Percentiles rank a stretch among this genome's conserved stretches.
Conservation (phyloP, 441 rosid species). For the Manihot esculenta region DNA sequence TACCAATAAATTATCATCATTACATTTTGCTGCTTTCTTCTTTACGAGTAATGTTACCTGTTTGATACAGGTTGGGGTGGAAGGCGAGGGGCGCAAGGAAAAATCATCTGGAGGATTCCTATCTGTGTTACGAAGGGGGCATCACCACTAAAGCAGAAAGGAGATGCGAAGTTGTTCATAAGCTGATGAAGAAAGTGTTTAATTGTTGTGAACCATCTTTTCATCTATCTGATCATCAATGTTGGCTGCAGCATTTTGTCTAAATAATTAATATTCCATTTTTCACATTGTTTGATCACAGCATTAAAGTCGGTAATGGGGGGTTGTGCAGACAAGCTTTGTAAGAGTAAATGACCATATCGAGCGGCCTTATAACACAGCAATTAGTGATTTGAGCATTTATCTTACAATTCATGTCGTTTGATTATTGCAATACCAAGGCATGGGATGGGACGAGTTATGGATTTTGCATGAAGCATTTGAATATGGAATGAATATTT, state of each 20-base stretch:
- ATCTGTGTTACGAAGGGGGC: constrained; percentile 78
- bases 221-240: constrained; percentile 6
- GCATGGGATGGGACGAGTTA: background rate
- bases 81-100: constrained; percentile 67
- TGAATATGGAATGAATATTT: background rate
- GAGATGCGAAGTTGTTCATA: constrained; percentile 8
- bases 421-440: background rate
- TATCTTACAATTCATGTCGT: background rate
- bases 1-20: background rate
- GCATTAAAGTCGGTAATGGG: constrained; percentile 2
- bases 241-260: constrained; percentile 32
- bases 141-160: constrained; percentile 44
- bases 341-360: constrained; percentile 10
- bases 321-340: constrained; percentile 15
- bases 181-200: constrained; percentile 24
- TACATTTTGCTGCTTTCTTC: background rate
- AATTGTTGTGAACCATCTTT: constrained; percentile 7
- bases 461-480: background rate
- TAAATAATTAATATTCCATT: constrained; percentile 3
- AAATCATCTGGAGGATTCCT: constrained; percentile 73
- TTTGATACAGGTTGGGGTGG: constrained; percentile 58
- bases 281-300: background rate
- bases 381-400: background rate
- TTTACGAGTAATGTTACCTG: background rate
- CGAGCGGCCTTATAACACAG: constrained; percentile 13